phyloP scores from a whole-genome alignment of 495 filamentous ascomycete species.

The Penicillium coffeae region DNA sequence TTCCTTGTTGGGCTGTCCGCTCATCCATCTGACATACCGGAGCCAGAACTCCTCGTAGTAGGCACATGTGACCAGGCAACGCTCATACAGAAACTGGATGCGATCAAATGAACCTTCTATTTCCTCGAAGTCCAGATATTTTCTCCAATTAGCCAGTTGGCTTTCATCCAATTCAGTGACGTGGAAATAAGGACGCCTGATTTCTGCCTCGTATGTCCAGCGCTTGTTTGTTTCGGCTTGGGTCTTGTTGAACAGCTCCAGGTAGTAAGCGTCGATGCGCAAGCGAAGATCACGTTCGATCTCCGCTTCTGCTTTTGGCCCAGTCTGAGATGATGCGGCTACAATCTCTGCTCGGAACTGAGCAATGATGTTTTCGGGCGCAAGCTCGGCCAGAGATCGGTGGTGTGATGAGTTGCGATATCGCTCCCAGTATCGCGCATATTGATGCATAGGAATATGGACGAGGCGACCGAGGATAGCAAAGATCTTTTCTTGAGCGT shows the following conservation, averaged over 20 bases:
- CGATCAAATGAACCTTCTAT: conserved; percentile 71
- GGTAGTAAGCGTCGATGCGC: conserved; percentile 74
- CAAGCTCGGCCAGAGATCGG: conserved; percentile 70
- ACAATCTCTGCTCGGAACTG: conserved; percentile 70
- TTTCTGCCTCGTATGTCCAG: conserved; percentile 91
- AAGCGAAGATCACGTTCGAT: conserved; percentile 78
- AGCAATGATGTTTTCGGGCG: conserved; percentile 61
- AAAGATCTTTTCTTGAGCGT: conserved; percentile 83
- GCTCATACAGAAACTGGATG: conserved; percentile 83
- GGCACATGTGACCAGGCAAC: conserved; percentile 86
- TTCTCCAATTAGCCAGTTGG: conserved; percentile 89
- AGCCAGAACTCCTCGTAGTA: conserved; percentile 98
- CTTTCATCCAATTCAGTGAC: conserved; percentile 85
- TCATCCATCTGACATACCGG: conserved; percentile 97
- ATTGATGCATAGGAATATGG: conserved; percentile 94
- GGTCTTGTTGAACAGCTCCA: conserved; percentile 75
- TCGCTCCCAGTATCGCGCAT: conserved; percentile 90
- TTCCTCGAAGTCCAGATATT: conserved; percentile 97
- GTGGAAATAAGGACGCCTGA: conserved; percentile 97
- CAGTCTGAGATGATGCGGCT: conserved; percentile 45
- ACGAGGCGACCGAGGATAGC: conserved; percentile 80
- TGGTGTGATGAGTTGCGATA: conserved; percentile 75
- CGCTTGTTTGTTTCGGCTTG: conserved; percentile 88
- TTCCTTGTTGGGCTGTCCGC: conserved; percentile 70
- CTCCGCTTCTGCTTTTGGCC: conserved; percentile 63